A percentile compares a stretch with the other conserved stretches of the same genome.
Evolutionary conservation across 2,329 filamentous ascomycete genomes (phyloP).

Genomic region (Epichloe sylvatica): DNA sequence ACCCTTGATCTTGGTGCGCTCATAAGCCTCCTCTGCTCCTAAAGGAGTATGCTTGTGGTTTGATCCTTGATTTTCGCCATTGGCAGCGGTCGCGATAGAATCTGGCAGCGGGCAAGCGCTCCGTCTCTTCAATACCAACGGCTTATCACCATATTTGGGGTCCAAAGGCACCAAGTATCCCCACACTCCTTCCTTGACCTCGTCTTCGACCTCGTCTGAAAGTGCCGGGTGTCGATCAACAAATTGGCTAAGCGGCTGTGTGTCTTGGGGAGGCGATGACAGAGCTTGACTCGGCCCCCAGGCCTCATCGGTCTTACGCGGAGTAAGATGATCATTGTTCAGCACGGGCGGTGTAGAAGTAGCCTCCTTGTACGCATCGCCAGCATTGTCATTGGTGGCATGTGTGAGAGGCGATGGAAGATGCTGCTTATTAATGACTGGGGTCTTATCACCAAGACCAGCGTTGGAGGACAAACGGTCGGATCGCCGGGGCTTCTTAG

Average conservation of each 20-base stretch:
- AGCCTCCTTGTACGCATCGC: conserved; percentile 48
- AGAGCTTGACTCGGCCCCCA: conserved; percentile 31
- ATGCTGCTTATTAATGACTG: conserved; percentile 49
- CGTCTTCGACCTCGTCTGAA: conserved; percentile 72
- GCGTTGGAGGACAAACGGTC: conserved; percentile 42
- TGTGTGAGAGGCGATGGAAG: conserved; percentile 73
- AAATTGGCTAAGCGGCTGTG: conserved; percentile 53
- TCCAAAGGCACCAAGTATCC: conserved; percentile 83
- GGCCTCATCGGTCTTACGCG: conserved; percentile 36
- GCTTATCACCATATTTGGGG: conserved; percentile 51
- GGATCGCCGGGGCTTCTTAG: conserved; percentile 75
- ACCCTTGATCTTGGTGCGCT: conserved; percentile 46
- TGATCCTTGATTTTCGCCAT: conserved; percentile 23
- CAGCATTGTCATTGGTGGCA: conserved; percentile 40
- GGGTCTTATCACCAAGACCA: conserved; percentile 38
- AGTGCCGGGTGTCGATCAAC: conserved; percentile 57
- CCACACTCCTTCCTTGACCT: conserved; percentile 78
- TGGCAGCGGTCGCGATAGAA: conserved; percentile 21
- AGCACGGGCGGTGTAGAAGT: conserved; percentile 57
- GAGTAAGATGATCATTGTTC: conserved; percentile 39
- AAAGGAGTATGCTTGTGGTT: conserved; percentile 32
- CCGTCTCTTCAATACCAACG: conserved; percentile 58
- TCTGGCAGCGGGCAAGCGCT: conserved; percentile 51
- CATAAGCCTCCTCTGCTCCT: conserved; percentile 46
- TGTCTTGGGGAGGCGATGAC: conserved; percentile 51